Conservation (phyloP, 2,329 filamentous ascomycete genomes). For the Tolypocladium capitatum region DNA sequence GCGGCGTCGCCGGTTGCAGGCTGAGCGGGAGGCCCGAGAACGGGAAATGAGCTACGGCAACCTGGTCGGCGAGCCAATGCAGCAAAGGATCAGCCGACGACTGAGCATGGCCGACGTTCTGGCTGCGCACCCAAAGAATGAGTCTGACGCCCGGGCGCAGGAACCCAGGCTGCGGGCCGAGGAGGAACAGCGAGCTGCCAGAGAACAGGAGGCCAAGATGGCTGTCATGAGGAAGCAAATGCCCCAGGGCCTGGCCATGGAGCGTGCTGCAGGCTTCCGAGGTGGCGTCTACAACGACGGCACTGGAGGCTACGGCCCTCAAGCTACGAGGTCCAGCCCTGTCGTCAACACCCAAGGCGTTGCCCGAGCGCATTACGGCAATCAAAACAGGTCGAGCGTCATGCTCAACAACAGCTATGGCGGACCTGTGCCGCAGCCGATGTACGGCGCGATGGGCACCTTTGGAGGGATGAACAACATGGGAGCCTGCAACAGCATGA, state of each 20-base stretch:
- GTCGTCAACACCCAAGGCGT: conserved; percentile 14
- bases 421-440: conserved; percentile 10
- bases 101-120: conserved; percentile 50
- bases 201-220: conserved; percentile 35
- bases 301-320: conserved; percentile 22
- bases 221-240: conserved; percentile 35
- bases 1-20: conserved; percentile 59
- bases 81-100: conserved; percentile 14
- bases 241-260: conserved; percentile 25
- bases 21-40: conserved; percentile 51
- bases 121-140: conserved; percentile 26
- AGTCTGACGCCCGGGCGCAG: conserved; percentile 24
- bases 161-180: conserved; percentile 28
- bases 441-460: conserved; percentile 13
- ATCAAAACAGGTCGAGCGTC: conserved; percentile 15
- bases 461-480: conserved; percentile 9
- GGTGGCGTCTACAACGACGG: conserved; percentile 44
- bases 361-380: conserved; percentile 8
- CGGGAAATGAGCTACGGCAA: conserved; percentile 33
- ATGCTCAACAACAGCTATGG: conserved; percentile 13
- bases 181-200: conserved; percentile 21
- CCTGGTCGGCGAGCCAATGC: conserved; percentile 6
- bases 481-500: too few species aligned
- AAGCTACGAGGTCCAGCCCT: conserved; percentile 13
- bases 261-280: conserved; percentile 31